Percentiles rank a stretch among this genome's conserved stretches.
Evolutionary conservation across 768 basidiomycete species (phyloP).

Genomic region (Russula compacta): DNA sequence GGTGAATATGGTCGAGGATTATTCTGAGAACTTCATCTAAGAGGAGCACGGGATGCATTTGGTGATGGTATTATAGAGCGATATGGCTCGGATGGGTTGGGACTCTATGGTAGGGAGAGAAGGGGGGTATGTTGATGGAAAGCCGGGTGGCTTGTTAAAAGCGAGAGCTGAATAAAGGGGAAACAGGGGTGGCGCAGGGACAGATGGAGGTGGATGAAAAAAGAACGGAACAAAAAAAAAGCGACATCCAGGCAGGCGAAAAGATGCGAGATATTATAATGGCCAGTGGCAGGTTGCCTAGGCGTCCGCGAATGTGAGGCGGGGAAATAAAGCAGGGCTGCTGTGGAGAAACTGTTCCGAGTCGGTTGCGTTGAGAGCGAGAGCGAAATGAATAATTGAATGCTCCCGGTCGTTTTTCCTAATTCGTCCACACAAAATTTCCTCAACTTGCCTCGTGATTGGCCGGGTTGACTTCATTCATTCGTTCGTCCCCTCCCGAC

Average conservation of each 20-base stretch:
- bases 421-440: neutral
- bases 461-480: neutral
- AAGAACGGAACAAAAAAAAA: slow-evolving; percentile 1
- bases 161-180: neutral
- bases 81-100: neutral
- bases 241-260: neutral
- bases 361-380: no score
- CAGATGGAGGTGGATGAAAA: neutral
- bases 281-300: slow-evolving; percentile 12
- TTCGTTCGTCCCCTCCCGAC: no score
- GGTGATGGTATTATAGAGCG: neutral
- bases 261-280: neutral
- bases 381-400: no score
- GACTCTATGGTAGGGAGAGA: neutral
- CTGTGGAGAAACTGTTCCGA: neutral
- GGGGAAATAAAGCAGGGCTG: slow-evolving; percentile 7
- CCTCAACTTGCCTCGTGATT: neutral
- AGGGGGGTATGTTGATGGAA: neutral
- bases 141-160: neutral
- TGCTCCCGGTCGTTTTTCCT: neutral
- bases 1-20: slow-evolving; percentile 18
- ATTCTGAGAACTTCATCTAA: slow-evolving; percentile 19
- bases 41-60: slow-evolving; percentile 20
- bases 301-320: slow-evolving; percentile 2
- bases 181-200: slow-evolving; percentile 1